Conservation (phyloP, 202 grass and related monocot species). For the Panicum virgatum region DNA sequence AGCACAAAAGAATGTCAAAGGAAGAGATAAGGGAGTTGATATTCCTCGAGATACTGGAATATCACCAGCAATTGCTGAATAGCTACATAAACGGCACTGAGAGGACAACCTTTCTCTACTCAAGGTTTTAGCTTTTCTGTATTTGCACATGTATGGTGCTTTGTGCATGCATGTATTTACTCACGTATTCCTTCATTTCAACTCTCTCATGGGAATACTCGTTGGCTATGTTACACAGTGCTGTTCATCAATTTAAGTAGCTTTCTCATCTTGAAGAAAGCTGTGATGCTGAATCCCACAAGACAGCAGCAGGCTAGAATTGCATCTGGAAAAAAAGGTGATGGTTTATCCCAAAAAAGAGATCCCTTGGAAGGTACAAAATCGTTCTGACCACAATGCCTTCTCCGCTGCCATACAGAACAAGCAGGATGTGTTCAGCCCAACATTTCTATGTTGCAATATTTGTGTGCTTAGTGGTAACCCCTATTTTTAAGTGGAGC, state of each 20-base stretch:
- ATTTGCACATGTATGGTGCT: slow-evolving; percentile 44
- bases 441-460: slow-evolving; percentile 8
- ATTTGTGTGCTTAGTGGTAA: background rate
- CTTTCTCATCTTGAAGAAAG: slow-evolving; percentile 93
- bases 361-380: no score
- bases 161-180: slow-evolving; percentile 37
- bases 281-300: no score
- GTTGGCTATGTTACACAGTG: slow-evolving; percentile 54
- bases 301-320: no score
- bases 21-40: slow-evolving; percentile 94
- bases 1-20: slow-evolving; percentile 83
- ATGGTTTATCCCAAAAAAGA: no score
- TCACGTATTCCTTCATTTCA: background rate
- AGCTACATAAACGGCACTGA: no score
- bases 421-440: no score
- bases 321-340: no score
- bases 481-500: background rate
- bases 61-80: no score
- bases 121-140: slow-evolving; percentile 71
- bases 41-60: no score
- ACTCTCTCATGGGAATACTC: slow-evolving; percentile 1
- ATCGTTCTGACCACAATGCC: no score
- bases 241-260: slow-evolving; percentile 90
- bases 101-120: slow-evolving; percentile 91
- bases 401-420: no score